A percentile compares a stretch with the other conserved stretches of the same genome.
Evolutionary conservation across 2,329 filamentous ascomycete genomes (phyloP).

Genomic region (Pseudocercospora pini-densiflorae): DNA sequence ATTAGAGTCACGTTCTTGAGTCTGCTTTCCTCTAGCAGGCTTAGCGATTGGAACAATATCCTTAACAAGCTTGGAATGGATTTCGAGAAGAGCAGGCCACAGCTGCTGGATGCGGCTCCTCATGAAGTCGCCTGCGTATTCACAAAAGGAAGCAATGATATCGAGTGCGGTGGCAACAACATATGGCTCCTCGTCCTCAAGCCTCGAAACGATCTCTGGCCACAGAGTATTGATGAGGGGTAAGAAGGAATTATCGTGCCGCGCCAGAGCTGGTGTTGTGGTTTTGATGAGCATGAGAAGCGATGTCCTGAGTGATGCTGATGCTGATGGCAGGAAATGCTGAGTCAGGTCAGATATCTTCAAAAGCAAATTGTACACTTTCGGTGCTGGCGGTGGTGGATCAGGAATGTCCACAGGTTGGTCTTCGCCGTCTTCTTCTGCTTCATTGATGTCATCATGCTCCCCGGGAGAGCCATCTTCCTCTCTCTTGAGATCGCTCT

Average conservation of each 20-base stretch:
- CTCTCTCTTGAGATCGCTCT: constrained; percentile 36
- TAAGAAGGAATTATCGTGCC: constrained; percentile 80
- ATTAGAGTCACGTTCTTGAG: neutral
- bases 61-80: constrained; percentile 25
- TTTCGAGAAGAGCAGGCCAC: constrained; percentile 56
- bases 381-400: constrained; percentile 66
- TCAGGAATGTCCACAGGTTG: constrained; percentile 34
- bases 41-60: constrained; percentile 17
- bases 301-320: constrained; percentile 75
- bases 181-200: constrained; percentile 69
- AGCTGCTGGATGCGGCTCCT: constrained; percentile 73
- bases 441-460: constrained; percentile 30
- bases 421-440: neutral
- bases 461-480: constrained; percentile 30
- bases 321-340: constrained; percentile 86
- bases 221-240: constrained; percentile 90
- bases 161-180: constrained; percentile 73
- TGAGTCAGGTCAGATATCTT: constrained; percentile 84
- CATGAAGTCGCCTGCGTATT: constrained; percentile 79
- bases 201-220: constrained; percentile 75
- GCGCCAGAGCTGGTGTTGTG: constrained; percentile 71
- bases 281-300: constrained; percentile 77
- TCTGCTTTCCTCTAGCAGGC: neutral
- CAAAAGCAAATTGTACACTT: constrained; percentile 79
- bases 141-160: constrained; percentile 70